These are phyloP conservation scores for Saturnispora kantuleensis DNA, from an alignment of 805 yeast species.

Conservation along the genomic window DNA sequence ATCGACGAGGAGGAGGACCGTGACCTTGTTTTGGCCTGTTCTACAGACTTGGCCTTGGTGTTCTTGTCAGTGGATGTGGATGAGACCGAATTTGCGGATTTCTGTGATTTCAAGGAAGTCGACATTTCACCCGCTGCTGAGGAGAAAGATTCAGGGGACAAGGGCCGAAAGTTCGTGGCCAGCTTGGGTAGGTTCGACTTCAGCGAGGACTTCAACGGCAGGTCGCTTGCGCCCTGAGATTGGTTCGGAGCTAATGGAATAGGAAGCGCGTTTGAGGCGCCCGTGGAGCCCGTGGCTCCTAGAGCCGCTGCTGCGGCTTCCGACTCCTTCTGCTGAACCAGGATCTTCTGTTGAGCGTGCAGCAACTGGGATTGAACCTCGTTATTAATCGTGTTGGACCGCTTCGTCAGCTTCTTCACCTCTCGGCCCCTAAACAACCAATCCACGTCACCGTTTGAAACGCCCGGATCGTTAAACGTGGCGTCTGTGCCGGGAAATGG, in stretches of 20 bases:
- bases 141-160: not conserved
- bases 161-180: not conserved
- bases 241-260: not conserved
- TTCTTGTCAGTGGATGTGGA: constrained; percentile 1
- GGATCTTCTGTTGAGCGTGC: constrained; percentile 22
- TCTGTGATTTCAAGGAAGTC: constrained; percentile 8
- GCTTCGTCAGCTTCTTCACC: constrained; percentile 40
- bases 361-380: constrained; percentile 25
- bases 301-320: not conserved
- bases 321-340: constrained; percentile 9
- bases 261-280: constrained; percentile 2
- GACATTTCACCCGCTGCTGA: constrained; percentile 3
- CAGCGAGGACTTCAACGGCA: constrained; percentile 12
- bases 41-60: not conserved
- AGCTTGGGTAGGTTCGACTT: constrained; percentile 1
- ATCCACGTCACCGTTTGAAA: constrained; percentile 68
- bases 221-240: not conserved
- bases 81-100: not conserved
- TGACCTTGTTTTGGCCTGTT: constrained; percentile 5
- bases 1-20: constrained; percentile 10
- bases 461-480: constrained; percentile 34
- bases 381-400: constrained; percentile 23
- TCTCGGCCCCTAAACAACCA: constrained; percentile 80
- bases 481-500: constrained; percentile 4
- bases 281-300: too few relatives aligned